These are phyloP conservation scores for Lathyrus sativus DNA, from an alignment of 306 rosid genomes.

Conservation along the genomic window DNA sequence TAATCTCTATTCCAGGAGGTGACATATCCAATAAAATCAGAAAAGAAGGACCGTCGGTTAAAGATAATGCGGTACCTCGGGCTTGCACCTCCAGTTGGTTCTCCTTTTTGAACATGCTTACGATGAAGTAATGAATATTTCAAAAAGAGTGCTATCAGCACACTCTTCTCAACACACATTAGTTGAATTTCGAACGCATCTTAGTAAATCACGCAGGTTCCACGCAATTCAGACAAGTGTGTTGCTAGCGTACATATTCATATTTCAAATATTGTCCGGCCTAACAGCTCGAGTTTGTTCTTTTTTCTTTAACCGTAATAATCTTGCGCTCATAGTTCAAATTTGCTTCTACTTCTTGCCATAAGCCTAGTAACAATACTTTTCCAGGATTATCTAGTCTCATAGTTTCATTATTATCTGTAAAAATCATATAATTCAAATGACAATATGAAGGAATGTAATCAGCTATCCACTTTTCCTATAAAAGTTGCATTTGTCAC, in stretches of 20 bases:
- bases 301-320: neutral
- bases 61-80: constrained; percentile 82
- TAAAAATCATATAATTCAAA: constrained; percentile 2
- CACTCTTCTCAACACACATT: neutral
- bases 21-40: constrained; percentile 47
- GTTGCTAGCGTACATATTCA: neutral
- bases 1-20: constrained; percentile 54
- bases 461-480: constrained; percentile 6
- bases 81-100: constrained; percentile 71
- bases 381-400: constrained; percentile 12
- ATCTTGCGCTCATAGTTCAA: constrained; percentile 9
- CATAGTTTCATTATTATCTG: constrained; percentile 5
- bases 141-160: neutral
- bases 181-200: neutral
- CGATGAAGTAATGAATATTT: constrained; percentile 8
- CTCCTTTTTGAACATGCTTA: constrained; percentile 52
- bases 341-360: constrained; percentile 7
- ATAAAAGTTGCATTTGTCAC: neutral
- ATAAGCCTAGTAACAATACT: constrained; percentile 1
- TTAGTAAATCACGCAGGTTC: neutral
- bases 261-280: constrained; percentile 18
- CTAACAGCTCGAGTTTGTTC: constrained; percentile 16
- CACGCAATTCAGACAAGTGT: neutral
- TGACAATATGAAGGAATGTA: neutral
- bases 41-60: constrained; percentile 54